A percentile compares a stretch with the other conserved stretches of the same genome.
Evolutionary conservation across 208 protist species (phyloP).

Genomic region (Tritrichomonas foetus): DNA sequence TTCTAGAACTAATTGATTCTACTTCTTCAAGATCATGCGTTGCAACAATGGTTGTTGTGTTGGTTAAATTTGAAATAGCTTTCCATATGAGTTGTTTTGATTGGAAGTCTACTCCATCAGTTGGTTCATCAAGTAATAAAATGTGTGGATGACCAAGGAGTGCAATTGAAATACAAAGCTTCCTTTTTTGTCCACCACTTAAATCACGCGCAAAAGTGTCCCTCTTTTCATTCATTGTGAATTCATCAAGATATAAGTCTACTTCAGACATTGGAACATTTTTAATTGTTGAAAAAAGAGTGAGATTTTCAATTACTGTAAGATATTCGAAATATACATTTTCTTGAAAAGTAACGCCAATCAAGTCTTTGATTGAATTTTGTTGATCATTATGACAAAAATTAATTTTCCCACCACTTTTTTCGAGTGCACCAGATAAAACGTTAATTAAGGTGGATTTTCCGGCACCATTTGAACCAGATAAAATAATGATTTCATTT

Average conservation of each 20-base stretch:
- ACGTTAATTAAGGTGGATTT: constrained; percentile 43
- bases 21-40: background rate
- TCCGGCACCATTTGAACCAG: constrained; percentile 46
- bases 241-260: background rate
- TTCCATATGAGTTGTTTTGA: background rate
- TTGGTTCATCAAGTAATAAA: background rate
- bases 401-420: background rate
- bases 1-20: background rate
- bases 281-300: background rate
- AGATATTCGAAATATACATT: background rate
- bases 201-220: background rate
- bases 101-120: background rate
- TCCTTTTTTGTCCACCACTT: too few relatives aligned
- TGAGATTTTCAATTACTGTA: background rate
- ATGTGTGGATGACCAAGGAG: background rate
- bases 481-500: background rate
- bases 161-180: background rate
- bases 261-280: background rate
- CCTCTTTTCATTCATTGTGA: background rate
- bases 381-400: too few relatives aligned
- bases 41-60: background rate
- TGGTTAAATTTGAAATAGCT: background rate
- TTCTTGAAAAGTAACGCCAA: background rate
- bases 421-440: background rate
- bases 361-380: too few relatives aligned